Percentiles rank a stretch among this genome's conserved stretches.
Conservation (phyloP, 2,329 filamentous ascomycete genomes). For the Rosellinia necatrix region DNA sequence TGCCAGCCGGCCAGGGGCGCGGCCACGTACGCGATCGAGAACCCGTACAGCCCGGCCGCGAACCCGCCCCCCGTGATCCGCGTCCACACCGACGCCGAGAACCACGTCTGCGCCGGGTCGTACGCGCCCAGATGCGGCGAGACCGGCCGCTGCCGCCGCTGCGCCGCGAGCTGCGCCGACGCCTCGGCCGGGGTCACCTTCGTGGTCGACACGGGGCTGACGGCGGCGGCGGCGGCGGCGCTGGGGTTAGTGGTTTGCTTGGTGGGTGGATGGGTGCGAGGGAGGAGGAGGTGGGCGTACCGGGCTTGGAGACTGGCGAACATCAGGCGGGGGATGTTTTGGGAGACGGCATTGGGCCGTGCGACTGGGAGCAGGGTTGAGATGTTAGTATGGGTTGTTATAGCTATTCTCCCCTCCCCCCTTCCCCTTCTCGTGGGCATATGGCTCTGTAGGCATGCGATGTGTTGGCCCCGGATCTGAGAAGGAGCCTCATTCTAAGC, state of each 20-base stretch:
- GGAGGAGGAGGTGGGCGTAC: conserved; percentile 42
- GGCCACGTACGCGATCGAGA: conserved; percentile 78
- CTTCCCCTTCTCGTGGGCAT: neutral
- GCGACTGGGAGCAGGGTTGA: conserved; percentile 46
- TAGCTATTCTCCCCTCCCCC: too few relatives aligned
- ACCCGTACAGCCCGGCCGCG: conserved; percentile 77
- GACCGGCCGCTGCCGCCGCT: conserved; percentile 81
- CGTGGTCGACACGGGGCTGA: conserved; percentile 60
- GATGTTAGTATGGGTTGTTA: conserved; percentile 26
- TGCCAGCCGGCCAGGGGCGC: conserved; percentile 73
- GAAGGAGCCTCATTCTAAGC: too few relatives aligned
- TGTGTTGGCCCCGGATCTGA: neutral
- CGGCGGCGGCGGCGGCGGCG: too few relatives aligned
- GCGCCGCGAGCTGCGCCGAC: conserved; percentile 72
- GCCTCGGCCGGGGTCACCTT: conserved; percentile 59
- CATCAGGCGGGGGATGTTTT: conserved; percentile 53
- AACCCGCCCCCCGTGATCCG: conserved; percentile 81
- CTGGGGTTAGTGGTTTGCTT: conserved; percentile 11
- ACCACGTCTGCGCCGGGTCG: conserved; percentile 84
- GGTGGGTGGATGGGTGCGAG: neutral
- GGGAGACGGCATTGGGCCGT: conserved; percentile 51
- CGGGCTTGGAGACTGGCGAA: conserved; percentile 52
- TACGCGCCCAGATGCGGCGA: conserved; percentile 88
- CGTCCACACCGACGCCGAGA: conserved; percentile 72
- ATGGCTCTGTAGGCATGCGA: neutral